phyloP scores from a whole-genome alignment of 305 asterid species.

The Fraxinus albicans region DNA sequence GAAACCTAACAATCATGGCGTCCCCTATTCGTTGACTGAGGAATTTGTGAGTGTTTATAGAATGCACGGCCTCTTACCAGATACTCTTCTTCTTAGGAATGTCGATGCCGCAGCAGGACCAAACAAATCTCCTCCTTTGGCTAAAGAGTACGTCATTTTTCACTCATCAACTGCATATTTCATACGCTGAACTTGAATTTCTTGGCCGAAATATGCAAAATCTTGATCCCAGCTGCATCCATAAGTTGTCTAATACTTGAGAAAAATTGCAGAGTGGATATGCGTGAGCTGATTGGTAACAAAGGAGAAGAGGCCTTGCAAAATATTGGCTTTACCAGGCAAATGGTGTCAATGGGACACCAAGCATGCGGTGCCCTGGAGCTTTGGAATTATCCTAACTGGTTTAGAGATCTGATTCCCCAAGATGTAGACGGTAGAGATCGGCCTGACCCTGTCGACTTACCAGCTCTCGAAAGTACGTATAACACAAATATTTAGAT shows the following conservation, averaged over 20 bases:
- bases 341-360: slow-evolving; percentile 72
- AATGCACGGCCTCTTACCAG: slow-evolving; percentile 60
- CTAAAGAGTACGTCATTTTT: slow-evolving; percentile 30
- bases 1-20: slow-evolving; percentile 45
- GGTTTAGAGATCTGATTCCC: slow-evolving; percentile 42
- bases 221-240: not conserved
- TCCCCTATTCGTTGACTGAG: slow-evolving; percentile 56
- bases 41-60: slow-evolving; percentile 57
- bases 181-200: not conserved
- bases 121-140: slow-evolving; percentile 50
- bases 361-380: slow-evolving; percentile 65
- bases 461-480: slow-evolving; percentile 58
- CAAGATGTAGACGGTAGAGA: slow-evolving; percentile 49
- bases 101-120: slow-evolving; percentile 44
- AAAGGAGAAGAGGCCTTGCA: slow-evolving; percentile 33
- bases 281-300: slow-evolving; percentile 42
- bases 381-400: slow-evolving; percentile 60
- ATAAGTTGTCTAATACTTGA: not conserved
- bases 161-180: not conserved
- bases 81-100: slow-evolving; percentile 41
- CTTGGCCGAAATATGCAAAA: not conserved
- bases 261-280: slow-evolving; percentile 33
- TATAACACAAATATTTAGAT: not conserved
- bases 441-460: slow-evolving; percentile 46
- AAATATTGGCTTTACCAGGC: slow-evolving; percentile 45